These are phyloP conservation scores for Suhomyces anneliseae DNA, from an alignment of 1,139 yeast species.

Conservation along the genomic window DNA sequence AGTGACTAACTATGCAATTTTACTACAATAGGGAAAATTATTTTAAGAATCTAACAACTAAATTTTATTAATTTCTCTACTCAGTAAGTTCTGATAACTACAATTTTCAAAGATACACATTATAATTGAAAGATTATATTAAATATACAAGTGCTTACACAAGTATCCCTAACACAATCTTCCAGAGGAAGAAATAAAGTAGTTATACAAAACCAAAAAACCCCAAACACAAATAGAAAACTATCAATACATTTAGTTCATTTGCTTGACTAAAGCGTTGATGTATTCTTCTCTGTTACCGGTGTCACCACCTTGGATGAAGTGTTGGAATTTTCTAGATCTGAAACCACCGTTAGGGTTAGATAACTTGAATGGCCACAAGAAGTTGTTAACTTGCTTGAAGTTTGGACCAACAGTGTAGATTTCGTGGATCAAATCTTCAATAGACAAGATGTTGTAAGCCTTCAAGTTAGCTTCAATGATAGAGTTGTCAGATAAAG, in stretches of 20 bases:
- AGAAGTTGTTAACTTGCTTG: conserved; percentile 99
- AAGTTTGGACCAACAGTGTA: conserved; percentile 99
- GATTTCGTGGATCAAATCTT: conserved; percentile 98
- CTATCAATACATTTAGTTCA: conserved; percentile 59
- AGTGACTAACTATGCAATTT: no score
- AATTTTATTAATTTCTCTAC: no score
- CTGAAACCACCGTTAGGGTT: conserved; percentile 99
- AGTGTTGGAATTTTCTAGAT: conserved; percentile 99
- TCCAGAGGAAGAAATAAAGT: conserved; percentile 16
- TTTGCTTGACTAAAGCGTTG: conserved; percentile 96
- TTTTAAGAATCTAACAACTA: no score
- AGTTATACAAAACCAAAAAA: conserved; percentile 12
- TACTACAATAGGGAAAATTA: no score
- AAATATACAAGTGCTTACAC: conserved; percentile 13
- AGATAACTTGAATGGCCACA: conserved; percentile 99
- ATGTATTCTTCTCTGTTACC: conserved; percentile 99
- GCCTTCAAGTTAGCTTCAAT: conserved; percentile 93
- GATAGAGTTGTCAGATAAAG: conserved; percentile 91
- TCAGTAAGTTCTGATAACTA: background rate
- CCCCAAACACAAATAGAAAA: conserved; percentile 3
- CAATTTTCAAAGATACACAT: conserved; percentile 1
- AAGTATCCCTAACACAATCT: conserved; percentile 11
- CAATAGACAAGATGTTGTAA: conserved; percentile 94
- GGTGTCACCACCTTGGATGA: conserved; percentile 99
- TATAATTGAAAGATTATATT: conserved; percentile 16